Evolutionary conservation across 164 flowering plant species (phyloP).

Genomic region (Dillenia turbinata): DNA sequence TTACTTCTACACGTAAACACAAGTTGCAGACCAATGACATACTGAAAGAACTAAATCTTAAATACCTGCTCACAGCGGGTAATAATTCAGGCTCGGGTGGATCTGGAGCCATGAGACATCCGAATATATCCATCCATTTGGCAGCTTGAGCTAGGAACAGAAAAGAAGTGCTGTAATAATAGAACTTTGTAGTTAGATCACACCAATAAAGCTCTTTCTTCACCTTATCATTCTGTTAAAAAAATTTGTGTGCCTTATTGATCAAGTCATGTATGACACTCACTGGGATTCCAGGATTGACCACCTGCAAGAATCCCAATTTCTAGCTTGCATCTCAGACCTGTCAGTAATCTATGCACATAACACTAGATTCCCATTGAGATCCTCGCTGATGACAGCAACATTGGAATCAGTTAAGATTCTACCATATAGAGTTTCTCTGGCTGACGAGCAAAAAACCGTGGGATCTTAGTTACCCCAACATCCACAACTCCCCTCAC

Average conservation of each 20-base stretch:
- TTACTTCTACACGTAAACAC: too few relatives aligned
- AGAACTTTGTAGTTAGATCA: constrained; percentile 12
- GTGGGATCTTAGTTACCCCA: constrained; percentile 22
- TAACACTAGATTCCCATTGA: not conserved
- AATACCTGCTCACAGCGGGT: constrained; percentile 25
- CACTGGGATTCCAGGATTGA: constrained; percentile 36
- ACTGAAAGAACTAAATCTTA: too few relatives aligned
- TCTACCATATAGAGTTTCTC: not conserved
- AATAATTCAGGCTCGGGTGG: constrained; percentile 19
- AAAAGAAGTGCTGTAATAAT: constrained; percentile 23
- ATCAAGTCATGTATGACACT: constrained; percentile 25
- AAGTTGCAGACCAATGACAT: too few relatives aligned
- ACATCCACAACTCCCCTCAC: constrained; percentile 48
- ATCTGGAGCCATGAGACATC: constrained; percentile 15
- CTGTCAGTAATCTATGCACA: constrained; percentile 17
- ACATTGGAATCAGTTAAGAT: constrained; percentile 5
- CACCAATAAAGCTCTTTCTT: constrained; percentile 30
- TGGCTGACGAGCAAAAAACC: constrained; percentile 16
- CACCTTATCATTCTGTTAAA: constrained; percentile 25
- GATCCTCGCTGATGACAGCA: constrained; percentile 24
- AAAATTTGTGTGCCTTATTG: constrained; percentile 20
- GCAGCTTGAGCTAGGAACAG: constrained; percentile 16
- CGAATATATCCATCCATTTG: constrained; percentile 38
- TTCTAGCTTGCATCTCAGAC: constrained; percentile 25
- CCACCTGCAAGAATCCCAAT: constrained; percentile 45